Conservation (phyloP, 1,139 yeast genomes). For the Pneumocystis wakefieldiae region DNA sequence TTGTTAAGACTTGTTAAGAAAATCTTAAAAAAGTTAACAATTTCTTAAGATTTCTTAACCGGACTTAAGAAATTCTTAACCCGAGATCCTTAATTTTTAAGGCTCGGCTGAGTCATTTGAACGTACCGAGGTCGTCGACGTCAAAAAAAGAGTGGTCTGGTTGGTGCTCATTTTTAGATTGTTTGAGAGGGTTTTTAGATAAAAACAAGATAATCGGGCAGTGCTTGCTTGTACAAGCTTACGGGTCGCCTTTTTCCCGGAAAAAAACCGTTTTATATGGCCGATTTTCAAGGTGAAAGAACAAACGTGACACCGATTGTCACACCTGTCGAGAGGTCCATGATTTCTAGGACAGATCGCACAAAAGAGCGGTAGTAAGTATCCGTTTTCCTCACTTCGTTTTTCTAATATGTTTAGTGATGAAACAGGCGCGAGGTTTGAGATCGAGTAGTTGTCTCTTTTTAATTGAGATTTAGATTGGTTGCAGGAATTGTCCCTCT, state of each 20-base stretch:
- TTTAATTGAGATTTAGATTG: slow-evolving; percentile 42
- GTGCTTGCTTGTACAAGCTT: not conserved
- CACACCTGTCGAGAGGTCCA: not conserved
- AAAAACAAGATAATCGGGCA: not conserved
- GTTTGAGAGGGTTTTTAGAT: not conserved
- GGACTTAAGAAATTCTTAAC: no score
- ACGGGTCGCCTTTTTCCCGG: not conserved
- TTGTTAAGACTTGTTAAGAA: not conserved
- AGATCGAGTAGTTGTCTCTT: no score
- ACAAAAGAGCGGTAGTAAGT: not conserved
- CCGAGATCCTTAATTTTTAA: no score
- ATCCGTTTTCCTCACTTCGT: not conserved
- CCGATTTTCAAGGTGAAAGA: not conserved
- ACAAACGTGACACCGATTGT: not conserved
- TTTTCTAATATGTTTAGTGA: not conserved
- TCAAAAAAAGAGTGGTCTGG: not conserved
- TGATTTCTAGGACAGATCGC: not conserved
- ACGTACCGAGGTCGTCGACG: no score
- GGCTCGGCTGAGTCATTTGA: no score
- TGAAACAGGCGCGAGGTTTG: not conserved
- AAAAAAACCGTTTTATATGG: not conserved
- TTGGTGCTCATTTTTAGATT: not conserved
- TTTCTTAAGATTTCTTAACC: not conserved
- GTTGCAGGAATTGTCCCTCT: slow-evolving; percentile 85
- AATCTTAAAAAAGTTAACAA: not conserved